These are phyloP conservation scores for Andrographis paniculata DNA, from an alignment of 305 asterid species.

Conservation along the genomic window DNA sequence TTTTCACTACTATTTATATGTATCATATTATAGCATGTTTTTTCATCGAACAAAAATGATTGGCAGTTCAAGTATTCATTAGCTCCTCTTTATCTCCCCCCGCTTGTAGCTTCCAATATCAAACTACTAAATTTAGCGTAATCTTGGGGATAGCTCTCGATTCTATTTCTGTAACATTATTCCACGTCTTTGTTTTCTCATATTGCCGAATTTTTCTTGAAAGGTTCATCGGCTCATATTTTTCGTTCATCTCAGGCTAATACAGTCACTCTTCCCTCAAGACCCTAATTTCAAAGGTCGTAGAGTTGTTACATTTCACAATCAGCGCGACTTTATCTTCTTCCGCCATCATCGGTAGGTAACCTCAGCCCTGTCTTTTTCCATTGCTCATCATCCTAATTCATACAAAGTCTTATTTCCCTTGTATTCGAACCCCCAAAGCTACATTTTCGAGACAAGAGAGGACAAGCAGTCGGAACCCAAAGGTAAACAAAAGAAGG, in stretches of 20 bases:
- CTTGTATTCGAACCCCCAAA: slow-evolving; percentile 21
- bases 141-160: too few relatives aligned
- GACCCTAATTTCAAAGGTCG: slow-evolving; percentile 83
- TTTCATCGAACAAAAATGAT: too few relatives aligned
- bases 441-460: slow-evolving; percentile 72
- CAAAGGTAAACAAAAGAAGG: slow-evolving; percentile 36
- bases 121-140: too few relatives aligned
- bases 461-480: slow-evolving; percentile 51
- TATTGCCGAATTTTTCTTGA: background rate
- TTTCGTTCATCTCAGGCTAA: slow-evolving; percentile 33
- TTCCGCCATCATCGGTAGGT: slow-evolving; percentile 91
- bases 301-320: slow-evolving; percentile 88
- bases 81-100: too few relatives aligned
- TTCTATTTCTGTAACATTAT: too few relatives aligned
- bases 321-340: slow-evolving; percentile 90
- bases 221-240: background rate
- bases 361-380: slow-evolving; percentile 7
- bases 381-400: slow-evolving; percentile 5
- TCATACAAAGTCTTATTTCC: slow-evolving; percentile 12
- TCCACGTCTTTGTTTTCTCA: too few relatives aligned
- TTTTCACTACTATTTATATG: too few relatives aligned
- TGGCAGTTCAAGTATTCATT: too few relatives aligned
- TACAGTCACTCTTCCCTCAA: slow-evolving; percentile 89
- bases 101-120: too few relatives aligned
- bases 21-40: too few relatives aligned